Conservation (phyloP, 768 basidiomycete genomes). For the Infundibulicybe gibba region DNA sequence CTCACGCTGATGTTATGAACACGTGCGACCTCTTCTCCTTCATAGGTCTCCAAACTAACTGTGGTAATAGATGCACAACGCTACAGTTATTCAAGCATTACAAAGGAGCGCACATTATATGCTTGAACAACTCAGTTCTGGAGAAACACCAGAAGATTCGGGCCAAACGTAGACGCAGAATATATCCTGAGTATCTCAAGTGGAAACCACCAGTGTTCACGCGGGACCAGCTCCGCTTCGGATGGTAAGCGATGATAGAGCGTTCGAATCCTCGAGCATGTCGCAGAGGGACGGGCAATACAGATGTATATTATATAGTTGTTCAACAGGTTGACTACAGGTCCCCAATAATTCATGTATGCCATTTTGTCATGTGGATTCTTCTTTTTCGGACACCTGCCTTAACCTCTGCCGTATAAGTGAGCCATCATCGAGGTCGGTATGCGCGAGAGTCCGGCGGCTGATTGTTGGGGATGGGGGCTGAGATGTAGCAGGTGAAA, state of each 20-base stretch:
- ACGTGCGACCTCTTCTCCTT: constrained; percentile 62
- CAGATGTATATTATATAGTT: constrained; percentile 6
- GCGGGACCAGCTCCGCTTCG: constrained; percentile 83
- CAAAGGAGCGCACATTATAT: constrained; percentile 93
- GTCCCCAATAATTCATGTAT: background rate
- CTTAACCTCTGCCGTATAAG: constrained; percentile 11
- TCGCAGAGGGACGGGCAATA: background rate
- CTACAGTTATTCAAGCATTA: constrained; percentile 94
- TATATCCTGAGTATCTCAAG: constrained; percentile 73
- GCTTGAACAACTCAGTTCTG: constrained; percentile 84
- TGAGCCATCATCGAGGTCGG: constrained; percentile 8
- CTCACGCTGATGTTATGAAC: constrained; percentile 95
- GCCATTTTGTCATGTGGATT: background rate
- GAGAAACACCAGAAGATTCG: constrained; percentile 87
- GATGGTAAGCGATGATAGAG: constrained; percentile 37
- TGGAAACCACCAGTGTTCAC: constrained; percentile 98
- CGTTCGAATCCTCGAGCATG: no score
- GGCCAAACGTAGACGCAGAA: constrained; percentile 73
- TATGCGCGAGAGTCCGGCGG: constrained; percentile 17
- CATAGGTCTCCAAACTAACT: constrained; percentile 4
- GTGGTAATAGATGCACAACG: constrained; percentile 75
- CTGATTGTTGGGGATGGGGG: constrained; percentile 62
- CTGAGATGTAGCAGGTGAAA: constrained; percentile 66
- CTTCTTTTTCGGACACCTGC: background rate
- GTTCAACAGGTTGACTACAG: background rate